Percentiles rank a stretch among this genome's conserved stretches.
Evolutionary conservation across 2,329 filamentous ascomycete genomes (phyloP).

Genomic region (Trichoderma sp.): DNA sequence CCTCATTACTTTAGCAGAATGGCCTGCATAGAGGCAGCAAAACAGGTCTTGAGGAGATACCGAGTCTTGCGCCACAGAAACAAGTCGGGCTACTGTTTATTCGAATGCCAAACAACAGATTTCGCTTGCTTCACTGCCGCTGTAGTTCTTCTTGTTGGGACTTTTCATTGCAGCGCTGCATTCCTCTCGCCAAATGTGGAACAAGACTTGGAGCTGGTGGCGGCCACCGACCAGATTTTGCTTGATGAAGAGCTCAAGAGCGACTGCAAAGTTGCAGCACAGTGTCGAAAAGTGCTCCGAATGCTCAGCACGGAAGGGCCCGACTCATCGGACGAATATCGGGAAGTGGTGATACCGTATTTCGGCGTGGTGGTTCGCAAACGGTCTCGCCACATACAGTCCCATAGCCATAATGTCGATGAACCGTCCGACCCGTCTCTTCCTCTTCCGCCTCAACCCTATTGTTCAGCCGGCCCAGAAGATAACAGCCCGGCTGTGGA

Average conservation of each 20-base stretch:
- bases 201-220: slow-evolving; percentile 22
- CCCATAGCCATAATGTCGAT: not conserved
- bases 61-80: slow-evolving; percentile 39
- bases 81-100: slow-evolving; percentile 36
- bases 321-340: not conserved
- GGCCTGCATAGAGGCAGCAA: slow-evolving; percentile 23
- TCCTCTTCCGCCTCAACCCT: not conserved
- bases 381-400: slow-evolving; percentile 9
- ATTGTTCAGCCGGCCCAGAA: slow-evolving; percentile 9
- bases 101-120: slow-evolving; percentile 50
- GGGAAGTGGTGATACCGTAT: slow-evolving; percentile 24
- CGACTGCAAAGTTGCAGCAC: slow-evolving; percentile 26
- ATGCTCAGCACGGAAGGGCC: not conserved
- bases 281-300: slow-evolving; percentile 27
- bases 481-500: slow-evolving; percentile 7
- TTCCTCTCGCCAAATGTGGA: not conserved
- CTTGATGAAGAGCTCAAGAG: slow-evolving; percentile 11
- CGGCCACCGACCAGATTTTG: slow-evolving; percentile 18
- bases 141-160: slow-evolving; percentile 45
- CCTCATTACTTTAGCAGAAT: slow-evolving; percentile 41
- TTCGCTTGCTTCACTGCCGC: slow-evolving; percentile 50
- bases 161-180: not conserved
- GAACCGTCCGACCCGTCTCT: not conserved
- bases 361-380: slow-evolving; percentile 27
- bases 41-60: slow-evolving; percentile 29